Evolutionary conservation across 106 monocot species (phyloP).

Genomic region (Triglochin maritima): DNA sequence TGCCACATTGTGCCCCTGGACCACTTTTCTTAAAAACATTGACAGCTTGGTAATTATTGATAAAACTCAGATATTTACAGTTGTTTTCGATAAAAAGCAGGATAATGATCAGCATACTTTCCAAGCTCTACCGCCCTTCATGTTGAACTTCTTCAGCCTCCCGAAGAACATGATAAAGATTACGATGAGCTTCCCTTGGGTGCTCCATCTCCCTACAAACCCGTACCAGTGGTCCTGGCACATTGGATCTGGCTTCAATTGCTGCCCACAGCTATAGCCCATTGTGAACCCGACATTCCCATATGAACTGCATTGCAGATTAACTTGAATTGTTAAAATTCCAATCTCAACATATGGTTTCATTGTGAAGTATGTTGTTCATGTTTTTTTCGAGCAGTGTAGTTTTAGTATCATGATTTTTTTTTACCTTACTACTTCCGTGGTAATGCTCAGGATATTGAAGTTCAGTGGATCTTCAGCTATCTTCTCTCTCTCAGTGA

Average conservation of each 20-base stretch:
- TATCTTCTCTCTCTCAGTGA: slow-evolving; percentile 25
- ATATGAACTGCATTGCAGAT: slow-evolving; percentile 31
- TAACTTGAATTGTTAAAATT: background rate
- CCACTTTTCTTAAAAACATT: background rate
- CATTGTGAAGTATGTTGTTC: background rate
- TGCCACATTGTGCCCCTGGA: background rate
- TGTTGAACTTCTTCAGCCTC: slow-evolving; percentile 34
- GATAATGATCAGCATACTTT: slow-evolving; percentile 12
- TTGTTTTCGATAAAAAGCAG: no score
- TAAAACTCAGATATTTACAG: no score
- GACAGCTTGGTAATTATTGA: no score
- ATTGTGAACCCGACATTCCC: slow-evolving; percentile 45
- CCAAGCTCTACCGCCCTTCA: slow-evolving; percentile 33
- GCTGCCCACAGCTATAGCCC: slow-evolving; percentile 39
- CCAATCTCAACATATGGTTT: background rate
- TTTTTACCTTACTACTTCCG: slow-evolving; percentile 45
- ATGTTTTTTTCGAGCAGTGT: no score
- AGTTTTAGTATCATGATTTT: no score
- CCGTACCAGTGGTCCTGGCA: slow-evolving; percentile 33
- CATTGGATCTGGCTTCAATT: slow-evolving; percentile 2
- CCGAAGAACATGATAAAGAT: slow-evolving; percentile 49
- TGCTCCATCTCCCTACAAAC: slow-evolving; percentile 39
- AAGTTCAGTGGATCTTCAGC: slow-evolving; percentile 37
- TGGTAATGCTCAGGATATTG: slow-evolving; percentile 39
- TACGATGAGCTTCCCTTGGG: slow-evolving; percentile 33